phyloP scores from a whole-genome alignment of 306 rosid species.

The apple (Malus domestica) region ASM211411v1 NC_041800.1:32457733-32458232 shows the following conservation, averaged over 20 bases:
- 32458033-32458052: slow-evolving; percentile 26
- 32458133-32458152: slow-evolving; percentile 5
- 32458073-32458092: not conserved
- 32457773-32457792: slow-evolving; percentile 90
- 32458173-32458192: not conserved
- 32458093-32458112: not conserved
- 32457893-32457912: not conserved
- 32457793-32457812: slow-evolving; percentile 76
- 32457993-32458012: slow-evolving; percentile 76
- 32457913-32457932: not conserved
- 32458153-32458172: not conserved
- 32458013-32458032: slow-evolving; percentile 47
- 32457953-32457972: slow-evolving; percentile 89
- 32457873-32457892: not conserved
- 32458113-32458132: not conserved
- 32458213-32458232: not conserved
- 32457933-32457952: slow-evolving; percentile 90
- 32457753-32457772: slow-evolving; percentile 87
- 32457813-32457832: not conserved
- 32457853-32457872: not conserved
- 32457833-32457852: not conserved
- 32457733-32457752: slow-evolving; percentile 94
- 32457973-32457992: slow-evolving; percentile 67
- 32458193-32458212: not conserved
- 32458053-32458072: slow-evolving; percentile 13